Evolutionary conservation across 2,329 filamentous ascomycete species (phyloP), one percentile per base, ranked within the genome.

Genomic region (Phaeosphaeriaceae sp.): DNA sequence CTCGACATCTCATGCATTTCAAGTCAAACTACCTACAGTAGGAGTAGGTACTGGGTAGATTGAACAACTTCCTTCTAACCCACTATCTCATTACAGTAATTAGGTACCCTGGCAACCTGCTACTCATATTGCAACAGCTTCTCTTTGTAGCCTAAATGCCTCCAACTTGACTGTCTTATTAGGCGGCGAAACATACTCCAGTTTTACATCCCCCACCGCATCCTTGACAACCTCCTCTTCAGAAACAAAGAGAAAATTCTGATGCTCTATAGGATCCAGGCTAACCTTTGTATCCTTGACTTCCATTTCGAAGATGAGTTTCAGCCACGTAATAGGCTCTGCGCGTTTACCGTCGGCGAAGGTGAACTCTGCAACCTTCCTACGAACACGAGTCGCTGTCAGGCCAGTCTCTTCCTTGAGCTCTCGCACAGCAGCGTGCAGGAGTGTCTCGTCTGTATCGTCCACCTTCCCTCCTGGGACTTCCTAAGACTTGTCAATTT

Each of bases 331-430:
- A 17, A 41, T 52, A 17, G 35, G 45, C 6, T 56, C 47, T n/a
- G 50, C 54, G 17, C 41, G 46, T 42, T 46, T 48, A 17, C 33
- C 37, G 12, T 66, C 64, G 2, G 43, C 35, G 50, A 70, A 68
- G 4, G 60, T 64, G 36, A 66, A 64, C 61, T 74, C 73, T 13
- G 63, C 65, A 6, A 80, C 74, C 42, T 78, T 67, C 20, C 76
- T 72, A 2, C 76, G 61, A 29, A 83, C 67, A 9, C 63, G 64
- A 17, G 64, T 75, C 2, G 80, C 76, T 35, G 67, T 68, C 17
- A 83, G 64, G 0, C 80, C 81, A 0, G 77, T 77, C 58, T 83
- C 81, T 60, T 84, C 81, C 34, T 75, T 73, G 9, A 82, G 64
- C 54, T 83, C 81, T 6, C 81, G 74, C 8, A 72, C 80, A 2